Conservation (phyloP, 2,329 filamentous ascomycete genomes). For the Epichloe baconii region DNA sequence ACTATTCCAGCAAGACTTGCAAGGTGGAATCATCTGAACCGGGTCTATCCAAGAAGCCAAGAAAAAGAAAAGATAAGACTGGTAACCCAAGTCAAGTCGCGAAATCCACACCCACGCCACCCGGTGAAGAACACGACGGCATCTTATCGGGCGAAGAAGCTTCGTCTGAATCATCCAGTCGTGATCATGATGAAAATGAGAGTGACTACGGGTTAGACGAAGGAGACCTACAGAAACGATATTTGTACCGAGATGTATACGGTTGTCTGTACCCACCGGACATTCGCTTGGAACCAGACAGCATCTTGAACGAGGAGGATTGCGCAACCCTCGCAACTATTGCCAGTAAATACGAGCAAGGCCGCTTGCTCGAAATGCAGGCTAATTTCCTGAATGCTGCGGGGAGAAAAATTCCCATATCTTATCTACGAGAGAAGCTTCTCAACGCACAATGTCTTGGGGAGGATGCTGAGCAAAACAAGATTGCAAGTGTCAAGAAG, state of each 20-base stretch:
- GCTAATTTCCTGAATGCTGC: conserved; percentile 31
- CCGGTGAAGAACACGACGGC: not conserved
- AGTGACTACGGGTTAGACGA: conserved; percentile 8
- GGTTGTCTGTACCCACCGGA: conserved; percentile 17
- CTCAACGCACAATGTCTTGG: not conserved
- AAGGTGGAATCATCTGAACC: too few relatives aligned
- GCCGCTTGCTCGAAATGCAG: conserved; percentile 29
- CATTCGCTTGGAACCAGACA: conserved; percentile 11
- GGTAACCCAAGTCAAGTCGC: too few relatives aligned
- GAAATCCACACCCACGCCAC: too few relatives aligned
- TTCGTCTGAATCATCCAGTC: conserved; percentile 11
- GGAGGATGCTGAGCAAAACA: not conserved
- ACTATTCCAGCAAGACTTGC: not conserved
- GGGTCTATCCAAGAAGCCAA: too few relatives aligned
- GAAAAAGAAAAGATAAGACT: too few relatives aligned
- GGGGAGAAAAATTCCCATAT: conserved; percentile 26
- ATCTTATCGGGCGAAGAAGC: conserved; percentile 15
- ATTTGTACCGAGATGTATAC: conserved; percentile 20
- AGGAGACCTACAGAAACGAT: conserved; percentile 13
- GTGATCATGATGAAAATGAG: not conserved
- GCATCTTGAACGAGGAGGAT: conserved; percentile 17
- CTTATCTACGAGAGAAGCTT: conserved; percentile 22
- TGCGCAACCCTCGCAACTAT: conserved; percentile 23
- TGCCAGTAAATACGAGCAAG: conserved; percentile 19
- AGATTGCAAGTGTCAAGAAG: not conserved